These are phyloP conservation scores for Niveomyces coronatus DNA, from an alignment of 2,329 filamentous ascomycete species.

Conservation along the genomic window DNA sequence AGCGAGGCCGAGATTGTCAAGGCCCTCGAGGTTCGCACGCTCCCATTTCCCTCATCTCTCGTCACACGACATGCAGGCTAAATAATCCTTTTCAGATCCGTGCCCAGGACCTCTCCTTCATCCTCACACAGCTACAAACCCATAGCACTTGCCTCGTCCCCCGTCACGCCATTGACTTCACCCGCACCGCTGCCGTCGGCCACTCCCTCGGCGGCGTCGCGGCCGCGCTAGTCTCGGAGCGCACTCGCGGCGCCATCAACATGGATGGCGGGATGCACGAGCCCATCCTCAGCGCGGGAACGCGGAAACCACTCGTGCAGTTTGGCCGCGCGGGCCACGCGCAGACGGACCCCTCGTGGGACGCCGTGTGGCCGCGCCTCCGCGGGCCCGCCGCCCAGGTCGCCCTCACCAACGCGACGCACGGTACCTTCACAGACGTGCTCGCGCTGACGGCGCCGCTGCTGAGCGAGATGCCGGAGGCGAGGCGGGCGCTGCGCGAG, in stretches of 20 bases:
- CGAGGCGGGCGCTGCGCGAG: not conserved
- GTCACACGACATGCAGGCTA: not conserved
- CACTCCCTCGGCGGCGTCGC: constrained; percentile 27
- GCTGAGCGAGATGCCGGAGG: constrained; percentile 1
- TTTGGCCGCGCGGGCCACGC: constrained; percentile 12
- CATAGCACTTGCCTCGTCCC: not conserved
- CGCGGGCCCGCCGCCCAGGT: constrained; percentile 12
- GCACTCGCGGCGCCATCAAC: constrained; percentile 25
- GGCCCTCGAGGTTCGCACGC: constrained; percentile 1
- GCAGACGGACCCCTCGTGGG: constrained; percentile 14
- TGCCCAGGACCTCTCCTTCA: constrained; percentile 23
- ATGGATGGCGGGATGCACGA: constrained; percentile 24
- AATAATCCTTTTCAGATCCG: constrained; percentile 15
- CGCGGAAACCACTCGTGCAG: constrained; percentile 14
- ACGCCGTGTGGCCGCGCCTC: constrained; percentile 12
- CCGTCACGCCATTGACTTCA: constrained; percentile 14
- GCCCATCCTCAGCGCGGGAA: constrained; percentile 13
- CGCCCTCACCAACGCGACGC: constrained; percentile 12
- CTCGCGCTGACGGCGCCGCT: constrained; percentile 9
- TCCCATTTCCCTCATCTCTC: not conserved
- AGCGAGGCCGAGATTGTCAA: constrained; percentile 9
- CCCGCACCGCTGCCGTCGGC: constrained; percentile 21
- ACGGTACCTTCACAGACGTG: constrained; percentile 15
- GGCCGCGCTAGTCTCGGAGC: constrained; percentile 18
- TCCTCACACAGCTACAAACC: constrained; percentile 21